These are phyloP conservation scores for Mycena vulgaris DNA, from an alignment of 768 basidiomycete genomes.

Conservation along the genomic window DNA sequence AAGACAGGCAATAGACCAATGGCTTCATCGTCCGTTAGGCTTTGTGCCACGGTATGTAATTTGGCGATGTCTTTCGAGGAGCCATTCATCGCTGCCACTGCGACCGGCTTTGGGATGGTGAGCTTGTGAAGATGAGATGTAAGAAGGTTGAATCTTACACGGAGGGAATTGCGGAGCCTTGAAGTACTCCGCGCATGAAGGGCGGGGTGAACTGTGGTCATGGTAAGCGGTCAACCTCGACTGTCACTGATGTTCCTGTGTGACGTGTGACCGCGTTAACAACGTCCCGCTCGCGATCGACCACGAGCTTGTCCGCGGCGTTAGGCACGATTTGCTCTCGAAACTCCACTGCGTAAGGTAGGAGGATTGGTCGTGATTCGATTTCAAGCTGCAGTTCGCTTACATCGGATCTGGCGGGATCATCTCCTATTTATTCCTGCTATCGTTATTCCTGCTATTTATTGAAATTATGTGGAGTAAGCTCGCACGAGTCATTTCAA, in stretches of 20 bases:
- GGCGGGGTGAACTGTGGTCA: slow-evolving; percentile 18
- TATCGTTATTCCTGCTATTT: too few species aligned
- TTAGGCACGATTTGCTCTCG: too few species aligned
- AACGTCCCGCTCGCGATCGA: too few species aligned
- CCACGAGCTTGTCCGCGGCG: too few species aligned
- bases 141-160: slow-evolving; percentile 10
- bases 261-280: background rate
- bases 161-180: slow-evolving; percentile 20
- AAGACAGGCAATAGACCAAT: slow-evolving; percentile 20
- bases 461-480: too few species aligned
- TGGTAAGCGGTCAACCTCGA: slow-evolving; percentile 12
- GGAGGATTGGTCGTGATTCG: too few species aligned
- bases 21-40: slow-evolving; percentile 22
- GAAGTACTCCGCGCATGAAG: slow-evolving; percentile 21
- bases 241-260: slow-evolving; percentile 6
- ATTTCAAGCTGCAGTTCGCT: too few species aligned
- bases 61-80: slow-evolving; percentile 11
- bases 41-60: slow-evolving; percentile 11
- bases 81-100: slow-evolving; percentile 28
- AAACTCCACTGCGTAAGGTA: too few species aligned
- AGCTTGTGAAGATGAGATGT: slow-evolving; percentile 1
- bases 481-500: too few species aligned
- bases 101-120: slow-evolving; percentile 14
- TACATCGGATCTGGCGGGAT: too few species aligned
- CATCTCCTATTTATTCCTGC: too few species aligned